phyloP scores from a whole-genome alignment of 768 basidiomycete genomes.

The Russula compacta region DNA sequence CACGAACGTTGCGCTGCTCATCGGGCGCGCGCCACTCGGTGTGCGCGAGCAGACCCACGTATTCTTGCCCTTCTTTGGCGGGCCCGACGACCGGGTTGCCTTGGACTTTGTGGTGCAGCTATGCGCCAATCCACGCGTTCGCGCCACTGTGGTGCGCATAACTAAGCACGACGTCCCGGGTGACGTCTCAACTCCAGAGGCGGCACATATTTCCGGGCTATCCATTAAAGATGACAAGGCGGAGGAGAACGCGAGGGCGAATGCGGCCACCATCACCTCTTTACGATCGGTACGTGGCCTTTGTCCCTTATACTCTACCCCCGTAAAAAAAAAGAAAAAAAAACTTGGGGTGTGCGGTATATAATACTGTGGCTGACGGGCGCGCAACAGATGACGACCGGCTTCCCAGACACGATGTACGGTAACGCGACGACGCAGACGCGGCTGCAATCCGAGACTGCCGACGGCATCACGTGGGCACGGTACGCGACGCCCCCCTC shows the following conservation, averaged over 20 bases:
- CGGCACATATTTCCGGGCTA: conserved; percentile 26
- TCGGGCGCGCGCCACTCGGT: conserved; percentile 48
- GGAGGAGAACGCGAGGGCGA: conserved; percentile 19
- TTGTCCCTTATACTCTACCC: background rate
- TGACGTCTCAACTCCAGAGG: conserved; percentile 7
- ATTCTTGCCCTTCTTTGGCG: conserved; percentile 89
- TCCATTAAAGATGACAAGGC: conserved; percentile 15
- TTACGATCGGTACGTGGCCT: conserved; percentile 25
- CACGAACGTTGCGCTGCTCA: conserved; percentile 75
- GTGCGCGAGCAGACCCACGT: conserved; percentile 44
- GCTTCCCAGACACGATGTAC: conserved; percentile 63
- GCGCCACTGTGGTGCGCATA: conserved; percentile 69
- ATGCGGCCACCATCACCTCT: conserved; percentile 37
- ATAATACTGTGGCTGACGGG: background rate
- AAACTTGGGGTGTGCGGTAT: background rate
- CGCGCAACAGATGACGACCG: conserved; percentile 24
- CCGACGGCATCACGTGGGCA: conserved; percentile 71
- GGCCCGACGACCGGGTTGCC: conserved; percentile 85
- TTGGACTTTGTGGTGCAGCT: conserved; percentile 79
- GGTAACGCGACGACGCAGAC: conserved; percentile 53
- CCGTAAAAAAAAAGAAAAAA: background rate
- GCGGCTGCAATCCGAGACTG: conserved; percentile 70
- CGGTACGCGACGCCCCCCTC: conserved; percentile 38
- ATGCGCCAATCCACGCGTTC: conserved; percentile 56
- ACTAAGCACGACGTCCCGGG: conserved; percentile 36